Conservation (phyloP, 306 rosid genomes). For the Betula pendula region DNA sequence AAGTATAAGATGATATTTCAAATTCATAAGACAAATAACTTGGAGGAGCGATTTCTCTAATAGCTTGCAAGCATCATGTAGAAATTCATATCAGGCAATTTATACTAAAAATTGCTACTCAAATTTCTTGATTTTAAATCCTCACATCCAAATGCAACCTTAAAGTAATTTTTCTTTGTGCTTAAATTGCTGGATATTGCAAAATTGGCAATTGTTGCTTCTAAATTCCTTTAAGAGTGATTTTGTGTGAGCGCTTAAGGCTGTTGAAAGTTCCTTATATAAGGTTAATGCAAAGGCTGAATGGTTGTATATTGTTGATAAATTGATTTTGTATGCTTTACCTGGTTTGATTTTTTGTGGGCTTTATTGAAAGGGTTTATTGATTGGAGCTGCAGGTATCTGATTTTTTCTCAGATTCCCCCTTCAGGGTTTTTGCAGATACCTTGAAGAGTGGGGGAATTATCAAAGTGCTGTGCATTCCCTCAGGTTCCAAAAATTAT, state of each 20-base stretch:
- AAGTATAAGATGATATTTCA: neutral
- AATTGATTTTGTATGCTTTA: conserved; percentile 13
- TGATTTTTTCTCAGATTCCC: conserved; percentile 69
- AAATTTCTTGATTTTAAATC: neutral
- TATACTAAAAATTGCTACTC: neutral
- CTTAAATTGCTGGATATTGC: conserved; percentile 1
- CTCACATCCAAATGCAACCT: neutral
- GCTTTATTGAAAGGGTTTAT: neutral
- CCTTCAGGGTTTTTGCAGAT: conserved; percentile 82
- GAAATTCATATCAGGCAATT: neutral
- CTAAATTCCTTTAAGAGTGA: neutral
- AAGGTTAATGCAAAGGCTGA: neutral
- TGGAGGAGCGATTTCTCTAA: neutral
- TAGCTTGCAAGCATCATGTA: neutral
- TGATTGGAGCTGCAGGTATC: conserved; percentile 65
- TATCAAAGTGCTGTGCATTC: conserved; percentile 75
- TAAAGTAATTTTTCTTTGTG: neutral
- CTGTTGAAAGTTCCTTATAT: neutral
- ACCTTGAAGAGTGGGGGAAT: conserved; percentile 72
- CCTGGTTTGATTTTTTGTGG: neutral
- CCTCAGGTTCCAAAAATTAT: conserved; percentile 74
- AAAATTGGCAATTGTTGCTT: neutral
- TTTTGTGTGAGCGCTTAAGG: neutral
- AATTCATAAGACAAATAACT: neutral
- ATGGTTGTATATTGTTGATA: neutral